Evolutionary conservation across 169 alveolate species (phyloP), one percentile per base, ranked within the genome.

Genomic region (Cyclospora cayetanensis): DNA sequence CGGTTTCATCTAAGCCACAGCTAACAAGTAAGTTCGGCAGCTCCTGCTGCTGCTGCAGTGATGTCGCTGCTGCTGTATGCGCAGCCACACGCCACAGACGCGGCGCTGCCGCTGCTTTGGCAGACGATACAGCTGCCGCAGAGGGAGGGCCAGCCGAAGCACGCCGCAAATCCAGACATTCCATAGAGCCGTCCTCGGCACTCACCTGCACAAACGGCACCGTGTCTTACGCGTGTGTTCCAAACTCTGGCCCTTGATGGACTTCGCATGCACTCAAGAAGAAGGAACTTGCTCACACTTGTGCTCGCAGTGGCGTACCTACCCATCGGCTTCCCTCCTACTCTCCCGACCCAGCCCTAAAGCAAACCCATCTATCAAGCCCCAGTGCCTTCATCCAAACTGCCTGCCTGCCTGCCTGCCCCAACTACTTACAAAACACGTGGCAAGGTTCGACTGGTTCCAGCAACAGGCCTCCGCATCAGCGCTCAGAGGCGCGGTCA

Each of bases 381-480:
- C n/a, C n/a, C n/a, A n/a, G n/a, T n/a, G n/a, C n/a, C n/a, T n/a
- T n/a, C n/a, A n/a, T n/a, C n/a, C n/a, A n/a, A n/a, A n/a, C n/a
- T n/a, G n/a, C n/a, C n/a, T n/a, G n/a, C n/a, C n/a, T n/a, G n/a
- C n/a, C n/a, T n/a, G n/a, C n/a, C n/a, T n/a, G n/a, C n/a, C n/a
- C n/a, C n/a, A n/a, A n/a, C n/a, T n/a, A n/a, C n/a, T n/a, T n/a
- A n/a, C 79, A 66, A 66, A 66, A 15, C 79, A 66, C 2, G 79
- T 27, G 42, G 79, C 79, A 34, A 66, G 79, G 79, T 66, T 66
- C 20, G 79, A 66, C 42, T 27, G 41, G 15, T 66, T 66, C 79
- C 79, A 66, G 79, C 79, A 66, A 15, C 79, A 66, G 15, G 79
- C 79, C 39, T 66, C 79, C 12, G 79, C 79, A 34, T 66, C 79